A percentile compares a stretch with the other conserved stretches of the same genome.
Conservation (phyloP, 2,329 filamentous ascomycete species). For the Trichoderma koningii region DNA sequence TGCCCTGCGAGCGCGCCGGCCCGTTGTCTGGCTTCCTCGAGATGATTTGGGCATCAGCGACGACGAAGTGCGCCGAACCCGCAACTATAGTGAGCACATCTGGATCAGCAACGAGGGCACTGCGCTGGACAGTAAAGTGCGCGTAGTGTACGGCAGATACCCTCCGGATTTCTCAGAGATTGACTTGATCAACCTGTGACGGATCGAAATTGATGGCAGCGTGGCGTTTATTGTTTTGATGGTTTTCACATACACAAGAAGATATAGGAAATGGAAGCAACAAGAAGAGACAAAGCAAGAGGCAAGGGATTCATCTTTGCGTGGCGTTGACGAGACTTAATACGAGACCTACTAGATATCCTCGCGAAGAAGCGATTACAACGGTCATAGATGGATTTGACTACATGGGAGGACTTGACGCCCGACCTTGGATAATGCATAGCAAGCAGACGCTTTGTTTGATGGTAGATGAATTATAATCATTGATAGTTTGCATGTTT, state of each 20-base stretch:
- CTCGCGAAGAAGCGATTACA: background rate
- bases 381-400: background rate
- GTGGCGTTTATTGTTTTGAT: slow-evolving; percentile 16
- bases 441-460: background rate
- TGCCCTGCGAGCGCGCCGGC: slow-evolving; percentile 79
- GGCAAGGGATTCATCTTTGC: background rate
- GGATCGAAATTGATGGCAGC: background rate
- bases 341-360: background rate
- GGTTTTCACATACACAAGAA: background rate
- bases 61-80: slow-evolving; percentile 82
- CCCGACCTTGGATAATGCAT: background rate
- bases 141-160: slow-evolving; percentile 80
- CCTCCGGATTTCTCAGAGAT: slow-evolving; percentile 89
- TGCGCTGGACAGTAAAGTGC: slow-evolving; percentile 77
- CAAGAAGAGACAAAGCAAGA: no score
- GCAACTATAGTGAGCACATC: slow-evolving; percentile 73
- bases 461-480: background rate
- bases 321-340: slow-evolving; percentile 14
- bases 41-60: slow-evolving; percentile 89
- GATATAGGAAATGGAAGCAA: background rate
- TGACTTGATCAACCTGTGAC: slow-evolving; percentile 78
- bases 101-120: slow-evolving; percentile 96
- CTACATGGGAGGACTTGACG: no score
- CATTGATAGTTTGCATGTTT: background rate
- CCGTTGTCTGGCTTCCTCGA: slow-evolving; percentile 89